Base-by-base conservation (phyloP, 2,329 filamentous ascomycete species). In the Nothopassalora personata region DNA sequence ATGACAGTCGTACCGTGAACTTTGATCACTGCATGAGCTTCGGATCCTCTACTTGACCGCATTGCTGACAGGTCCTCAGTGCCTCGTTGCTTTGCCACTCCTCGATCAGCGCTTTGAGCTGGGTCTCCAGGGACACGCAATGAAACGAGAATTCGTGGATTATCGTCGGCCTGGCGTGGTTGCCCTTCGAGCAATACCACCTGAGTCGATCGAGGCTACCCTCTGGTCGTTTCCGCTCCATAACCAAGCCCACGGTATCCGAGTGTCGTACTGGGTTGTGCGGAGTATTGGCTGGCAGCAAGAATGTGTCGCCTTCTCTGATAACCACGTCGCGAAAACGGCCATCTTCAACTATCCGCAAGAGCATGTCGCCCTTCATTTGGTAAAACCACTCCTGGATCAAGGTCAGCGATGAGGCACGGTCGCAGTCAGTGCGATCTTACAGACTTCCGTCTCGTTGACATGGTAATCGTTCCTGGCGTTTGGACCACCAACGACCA, bases 401-500 rank as follows among this genome's bases (percentile, higher is more conserved):
- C 31, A 31, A 10, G 11, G 23, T 58, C 33, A 56, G 48, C 23
- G 28, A n/a, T n/a, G 36, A 39, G 8, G 54, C 34, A n/a, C 31
- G 54, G 7, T 30, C 3, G 15, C 15, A 15, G 3, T 36, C 34
- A 15, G 34, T 15, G 34, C 34, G 10, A 36, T 15, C 10, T 34
- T 11, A 23, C 53, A 33, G 28, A 61, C 60, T 34, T 91, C 85
- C 0, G 93, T 97, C 69, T 86, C 80, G 81, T 97, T 97, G 82
- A 97, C 93, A 82, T 97, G 94, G 80, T 96, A 97, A 81, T 97
- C 93, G 57, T 91, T 96, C 64, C 93, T 86, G 62, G 90, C 90
- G 75, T 97, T 97, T 69, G 94, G 94, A 9, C 94, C 93, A 72
- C 94, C 94, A 64, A 97, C 92, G 68, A 96, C 91, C 89, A 93